Base-by-base conservation (phyloP, 2,329 filamentous ascomycete species). In the Periconia macrospinosa region DNA sequence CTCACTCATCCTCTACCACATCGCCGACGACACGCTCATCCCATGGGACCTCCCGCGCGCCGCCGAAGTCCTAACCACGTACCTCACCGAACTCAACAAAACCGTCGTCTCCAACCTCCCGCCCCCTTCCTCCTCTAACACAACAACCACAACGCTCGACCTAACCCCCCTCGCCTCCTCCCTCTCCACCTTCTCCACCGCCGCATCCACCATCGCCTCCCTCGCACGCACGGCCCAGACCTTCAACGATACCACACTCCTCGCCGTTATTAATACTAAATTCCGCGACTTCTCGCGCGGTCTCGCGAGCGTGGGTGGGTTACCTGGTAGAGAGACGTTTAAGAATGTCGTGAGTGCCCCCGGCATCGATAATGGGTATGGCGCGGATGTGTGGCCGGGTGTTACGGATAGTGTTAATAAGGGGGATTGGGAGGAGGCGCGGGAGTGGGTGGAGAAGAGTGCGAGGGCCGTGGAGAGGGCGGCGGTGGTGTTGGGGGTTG, bases 301-400 rank as follows among this genome's bases (percentile, higher is more conserved):
- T 1, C 62, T 54, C 50, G 60, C 55, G 30, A 52, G 43, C 8
- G 55, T 41, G 10, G 62, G 62, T 11, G 62, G 62, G 1, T 35
- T 65, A 17, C 62, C 62, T 2, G 57, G 56, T 1, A 49, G 62
- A 45, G 55, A 60, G 27, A 62, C 59, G 14, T 65, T 60, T 47
- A 57, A 56, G 54, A 61, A 65, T 49, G 41, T 61, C 3, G 54
- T 63, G 20, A 55, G 48, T 50, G 62, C 60, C 41, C 62, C 62
- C n/a, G 60, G 62, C 1, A 56, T 65, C 30, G 62, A 65, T 55
- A 65, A 60, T 48, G 62, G 61, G 51, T 63, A 65, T 55, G 62
- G 56, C 1, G 57, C 60, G 10, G 57, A 58, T 45, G 57, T 61
- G 3, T 65, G 60, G 30, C 62, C 60, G 2, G 57, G 45, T 2